Base-by-base conservation (phyloP, 352 stramenopile species). In the Phytophthora tentaculata region DNA sequence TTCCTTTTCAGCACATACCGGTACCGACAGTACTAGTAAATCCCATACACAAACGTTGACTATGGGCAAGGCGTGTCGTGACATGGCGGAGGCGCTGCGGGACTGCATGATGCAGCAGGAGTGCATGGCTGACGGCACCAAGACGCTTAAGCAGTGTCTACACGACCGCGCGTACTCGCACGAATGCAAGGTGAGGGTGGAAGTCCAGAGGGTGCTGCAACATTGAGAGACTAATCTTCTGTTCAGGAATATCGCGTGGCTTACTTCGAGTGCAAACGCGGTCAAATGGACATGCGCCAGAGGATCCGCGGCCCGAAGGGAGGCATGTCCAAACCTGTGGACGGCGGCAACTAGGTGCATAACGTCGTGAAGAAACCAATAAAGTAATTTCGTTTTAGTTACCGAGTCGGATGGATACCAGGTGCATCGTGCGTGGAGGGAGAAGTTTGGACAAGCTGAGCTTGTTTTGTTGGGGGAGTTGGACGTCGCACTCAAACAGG, bases 221-320 rank as follows among this genome's bases (percentile, higher is more conserved):
- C 53, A 49, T 43, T 10, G 10, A 68, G 19, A 44, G 35, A 47
- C 41, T 20, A 26, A 67, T 14, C 6, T 17, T 14, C 22, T 55
- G 19, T 28, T 26, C 28, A 94, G 86, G 84, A 88, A 50, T 89
- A 89, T 29, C 86, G 86, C 6, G 72, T 88, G 43, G 84, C 86
- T 22, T 95, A 95, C 67, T 95, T 95, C 69, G 86, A 95, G 73
- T 95, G 86, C 77, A 93, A 90, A 63, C 86, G 86, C 20, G 86
- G 86, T 22, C 86, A 95, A 22, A 55, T 95, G 57, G 86, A 95
- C 60, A 95, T 95, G 86, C 81, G 86, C n/a, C 88, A 86, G 59
- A 79, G 86, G 22, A 90, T 95, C 45, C 84, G 84, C 44, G 86
- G 86, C 0, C 86, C 86, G 8, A 93, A 95, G 67, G 86, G 86